Evolutionary conservation across 176 grass and related monocot genomes (phyloP).

Genomic region (Coix lacrymajobi): DNA sequence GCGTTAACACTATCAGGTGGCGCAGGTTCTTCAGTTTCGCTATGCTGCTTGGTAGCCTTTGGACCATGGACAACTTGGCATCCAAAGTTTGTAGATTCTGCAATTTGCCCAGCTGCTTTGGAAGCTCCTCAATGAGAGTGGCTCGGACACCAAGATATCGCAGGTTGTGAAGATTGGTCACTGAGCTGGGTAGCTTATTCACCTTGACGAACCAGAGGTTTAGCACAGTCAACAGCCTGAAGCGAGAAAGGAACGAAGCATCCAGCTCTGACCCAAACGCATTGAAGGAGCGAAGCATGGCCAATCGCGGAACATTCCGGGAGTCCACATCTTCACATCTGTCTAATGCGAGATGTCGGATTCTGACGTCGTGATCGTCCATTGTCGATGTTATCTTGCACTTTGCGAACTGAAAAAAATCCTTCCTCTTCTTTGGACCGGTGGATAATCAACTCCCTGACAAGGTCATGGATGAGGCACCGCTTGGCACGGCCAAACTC

Average conservation of each 20-base stretch:
- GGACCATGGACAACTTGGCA: slow-evolving; percentile 1
- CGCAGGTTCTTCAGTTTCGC: background rate
- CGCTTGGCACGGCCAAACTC: background rate
- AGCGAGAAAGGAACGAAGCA: background rate
- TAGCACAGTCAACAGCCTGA: slow-evolving; percentile 15
- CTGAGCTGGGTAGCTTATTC: background rate
- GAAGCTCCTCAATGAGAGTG: too few species aligned
- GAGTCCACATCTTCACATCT: background rate
- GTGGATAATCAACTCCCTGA: background rate
- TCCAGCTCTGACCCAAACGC: background rate
- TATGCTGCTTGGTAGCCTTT: slow-evolving; percentile 2
- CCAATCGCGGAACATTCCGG: background rate
- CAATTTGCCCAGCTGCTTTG: too few species aligned
- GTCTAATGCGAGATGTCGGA: slow-evolving; percentile 2
- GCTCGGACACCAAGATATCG: too few species aligned
- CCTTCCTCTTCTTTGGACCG: background rate
- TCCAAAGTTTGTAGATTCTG: slow-evolving; percentile 31
- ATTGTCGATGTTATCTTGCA: background rate
- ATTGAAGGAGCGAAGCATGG: background rate
- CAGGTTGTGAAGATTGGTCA: too few species aligned
- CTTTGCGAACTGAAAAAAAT: background rate
- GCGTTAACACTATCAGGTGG: too few species aligned
- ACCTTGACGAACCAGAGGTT: background rate
- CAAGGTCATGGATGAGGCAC: background rate
- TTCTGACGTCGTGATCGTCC: background rate